Base-by-base conservation (phyloP, 164 flowering plant species). In the Nymphaea colorata region DNA sequence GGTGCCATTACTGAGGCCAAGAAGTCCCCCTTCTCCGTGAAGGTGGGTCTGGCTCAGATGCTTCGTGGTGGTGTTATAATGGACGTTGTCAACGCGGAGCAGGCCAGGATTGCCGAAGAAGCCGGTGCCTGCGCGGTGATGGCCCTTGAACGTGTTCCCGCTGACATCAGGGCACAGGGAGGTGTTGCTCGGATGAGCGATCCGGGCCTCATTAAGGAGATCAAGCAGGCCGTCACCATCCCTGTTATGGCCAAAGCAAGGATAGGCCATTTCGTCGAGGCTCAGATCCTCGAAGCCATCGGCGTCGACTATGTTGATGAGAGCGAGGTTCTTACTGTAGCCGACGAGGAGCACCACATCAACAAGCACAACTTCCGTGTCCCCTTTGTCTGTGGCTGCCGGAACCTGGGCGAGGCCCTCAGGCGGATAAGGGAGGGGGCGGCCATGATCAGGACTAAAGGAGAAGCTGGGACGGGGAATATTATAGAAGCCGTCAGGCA, bases 91-190 rank as follows among this genome's bases (percentile, higher is more conserved):
- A 77, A 76, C 45, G 73, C 79, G 36, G 81, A 77, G 42, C 83
- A 80, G 59, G 83, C 83, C 16, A 59, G 80, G 11, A 64, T 77
- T 15, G 83, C 83, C 11, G 80, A 80, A 53, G 80, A 77, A 67
- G 83, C 83, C 17, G 82, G 82, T 3, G 82, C 82, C 1, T 80
- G 82, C 44, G 80, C 78, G 5, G 80, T 77, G 12, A 74, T 77
- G 80, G 80, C 80, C 36, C 73, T 77, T 0, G 80, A 79, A 60
- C 77, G 77, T 25, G 80, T 77, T 4, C 80, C 80, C 2, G 80
- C 80, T 0, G 80, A 77, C 59, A 77, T 77, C 45, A 67, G 80
- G 3, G 72, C 77, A 14, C 76, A 74, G 66, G 80, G 80, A 8
- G 80, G 83, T 11, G 80, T 77, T 5, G 80, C 83, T 41, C 79